Conservation (phyloP, 306 rosid genomes). For the Prosopis cineraria region DNA sequence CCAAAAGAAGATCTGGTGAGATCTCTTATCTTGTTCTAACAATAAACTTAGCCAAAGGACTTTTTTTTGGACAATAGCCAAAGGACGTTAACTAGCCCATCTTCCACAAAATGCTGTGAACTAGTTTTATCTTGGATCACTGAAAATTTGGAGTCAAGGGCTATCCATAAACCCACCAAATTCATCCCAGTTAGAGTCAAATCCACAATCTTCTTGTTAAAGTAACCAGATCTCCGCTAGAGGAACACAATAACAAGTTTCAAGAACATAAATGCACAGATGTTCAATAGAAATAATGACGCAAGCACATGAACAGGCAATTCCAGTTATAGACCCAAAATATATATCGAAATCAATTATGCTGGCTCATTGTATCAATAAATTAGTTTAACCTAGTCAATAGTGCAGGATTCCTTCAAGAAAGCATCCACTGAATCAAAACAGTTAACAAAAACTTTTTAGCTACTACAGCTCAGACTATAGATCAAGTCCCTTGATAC, state of each 20-base stretch:
- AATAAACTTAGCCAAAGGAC: background rate
- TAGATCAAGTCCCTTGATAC: slow-evolving; percentile 1
- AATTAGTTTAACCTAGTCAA: background rate
- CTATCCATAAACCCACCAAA: background rate
- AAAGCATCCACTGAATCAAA: slow-evolving; percentile 3
- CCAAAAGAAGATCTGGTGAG: background rate
- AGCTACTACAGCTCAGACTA: background rate
- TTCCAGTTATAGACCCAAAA: background rate
- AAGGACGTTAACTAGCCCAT: background rate
- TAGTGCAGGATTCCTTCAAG: background rate
- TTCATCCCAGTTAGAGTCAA: background rate
- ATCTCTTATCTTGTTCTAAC: background rate
- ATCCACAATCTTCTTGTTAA: background rate
- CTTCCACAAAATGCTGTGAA: background rate
- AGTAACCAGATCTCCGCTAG: background rate
- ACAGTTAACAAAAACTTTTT: background rate
- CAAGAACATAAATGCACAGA: slow-evolving; percentile 6
- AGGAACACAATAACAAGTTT: background rate
- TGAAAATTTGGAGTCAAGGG: background rate
- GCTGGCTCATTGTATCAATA: background rate
- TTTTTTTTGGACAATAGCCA: too few species aligned
- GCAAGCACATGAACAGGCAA: background rate
- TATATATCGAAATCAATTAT: slow-evolving; percentile 1
- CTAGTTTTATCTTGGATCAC: background rate
- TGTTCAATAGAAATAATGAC: background rate